Conservation (phyloP, 2,329 filamentous ascomycete genomes). For the Penicillium rolfsii region DNA sequence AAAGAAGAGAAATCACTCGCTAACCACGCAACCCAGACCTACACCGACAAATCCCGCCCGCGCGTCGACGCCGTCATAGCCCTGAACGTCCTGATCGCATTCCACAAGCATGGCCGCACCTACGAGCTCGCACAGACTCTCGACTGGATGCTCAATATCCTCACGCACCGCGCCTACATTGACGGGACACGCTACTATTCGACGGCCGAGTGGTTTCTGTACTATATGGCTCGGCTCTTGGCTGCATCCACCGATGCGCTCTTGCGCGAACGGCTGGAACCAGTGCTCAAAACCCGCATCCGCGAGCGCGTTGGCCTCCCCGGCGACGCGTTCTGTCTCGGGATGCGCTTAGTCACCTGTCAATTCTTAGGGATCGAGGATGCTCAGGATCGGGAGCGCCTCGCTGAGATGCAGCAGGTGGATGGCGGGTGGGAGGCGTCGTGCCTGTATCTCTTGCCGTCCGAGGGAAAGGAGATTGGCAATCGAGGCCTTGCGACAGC, state of each 20-base stretch:
- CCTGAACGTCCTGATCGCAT: not conserved
- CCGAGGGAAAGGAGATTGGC: not conserved
- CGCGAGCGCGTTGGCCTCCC: not conserved
- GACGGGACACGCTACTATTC: constrained; percentile 39
- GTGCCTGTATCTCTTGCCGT: constrained; percentile 17
- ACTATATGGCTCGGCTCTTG: constrained; percentile 29
- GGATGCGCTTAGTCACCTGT: not conserved
- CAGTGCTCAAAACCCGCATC: not conserved
- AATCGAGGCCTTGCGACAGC: not conserved
- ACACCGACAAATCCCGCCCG: not conserved
- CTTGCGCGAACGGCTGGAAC: not conserved
- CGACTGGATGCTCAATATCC: constrained; percentile 13
- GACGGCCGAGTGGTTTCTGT: constrained; percentile 39
- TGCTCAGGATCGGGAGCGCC: constrained; percentile 14
- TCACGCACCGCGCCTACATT: constrained; percentile 34
- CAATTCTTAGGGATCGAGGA: not conserved
- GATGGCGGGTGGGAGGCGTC: constrained; percentile 42
- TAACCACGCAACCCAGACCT: not conserved
- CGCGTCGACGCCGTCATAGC: not conserved
- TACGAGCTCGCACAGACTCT: not conserved
- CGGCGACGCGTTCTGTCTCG: not conserved
- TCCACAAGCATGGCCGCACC: not conserved
- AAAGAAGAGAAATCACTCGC: no score
- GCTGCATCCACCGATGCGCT: not conserved
- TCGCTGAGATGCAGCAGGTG: constrained; percentile 35